phyloP scores from a whole-genome alignment of 345 rosid genomes.

The Anacardium occidentale region DNA sequence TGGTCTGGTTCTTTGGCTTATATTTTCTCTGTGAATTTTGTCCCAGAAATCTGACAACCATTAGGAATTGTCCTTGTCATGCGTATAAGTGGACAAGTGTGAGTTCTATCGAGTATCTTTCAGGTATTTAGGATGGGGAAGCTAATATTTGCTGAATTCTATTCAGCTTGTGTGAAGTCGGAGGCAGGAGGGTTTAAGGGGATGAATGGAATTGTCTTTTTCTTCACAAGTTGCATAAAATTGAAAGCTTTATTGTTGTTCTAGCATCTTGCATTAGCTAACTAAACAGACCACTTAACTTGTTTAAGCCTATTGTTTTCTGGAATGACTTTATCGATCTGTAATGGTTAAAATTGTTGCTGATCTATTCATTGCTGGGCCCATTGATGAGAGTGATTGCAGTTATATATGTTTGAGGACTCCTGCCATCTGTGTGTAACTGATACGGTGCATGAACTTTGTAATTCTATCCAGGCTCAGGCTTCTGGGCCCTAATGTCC shows the following conservation, averaged over 20 bases:
- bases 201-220: conserved; percentile 8
- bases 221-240: conserved; percentile 10
- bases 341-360: conserved; percentile 1
- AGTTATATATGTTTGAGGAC: conserved; percentile 10
- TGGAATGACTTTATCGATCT: conserved; percentile 8
- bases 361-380: conserved; percentile 10
- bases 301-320: neutral
- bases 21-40: conserved; percentile 16
- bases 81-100: conserved; percentile 1
- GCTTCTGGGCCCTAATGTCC: conserved; percentile 33
- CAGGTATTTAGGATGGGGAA: neutral
- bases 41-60: conserved; percentile 30
- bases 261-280: neutral
- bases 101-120: conserved; percentile 10
- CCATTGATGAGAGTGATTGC: conserved; percentile 4
- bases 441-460: conserved; percentile 10
- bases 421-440: conserved; percentile 7
- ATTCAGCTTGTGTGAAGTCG: conserved; percentile 9
- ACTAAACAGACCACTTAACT: conserved; percentile 2
- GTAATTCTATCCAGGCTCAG: conserved; percentile 17
- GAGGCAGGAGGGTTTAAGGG: neutral
- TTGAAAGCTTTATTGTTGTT: neutral
- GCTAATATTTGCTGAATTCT: conserved; percentile 9
- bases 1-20: conserved; percentile 17
- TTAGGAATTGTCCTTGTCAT: conserved; percentile 27